Base-by-base conservation (phyloP, 2,329 filamentous ascomycete genomes). In the Alternaria panax region DNA sequence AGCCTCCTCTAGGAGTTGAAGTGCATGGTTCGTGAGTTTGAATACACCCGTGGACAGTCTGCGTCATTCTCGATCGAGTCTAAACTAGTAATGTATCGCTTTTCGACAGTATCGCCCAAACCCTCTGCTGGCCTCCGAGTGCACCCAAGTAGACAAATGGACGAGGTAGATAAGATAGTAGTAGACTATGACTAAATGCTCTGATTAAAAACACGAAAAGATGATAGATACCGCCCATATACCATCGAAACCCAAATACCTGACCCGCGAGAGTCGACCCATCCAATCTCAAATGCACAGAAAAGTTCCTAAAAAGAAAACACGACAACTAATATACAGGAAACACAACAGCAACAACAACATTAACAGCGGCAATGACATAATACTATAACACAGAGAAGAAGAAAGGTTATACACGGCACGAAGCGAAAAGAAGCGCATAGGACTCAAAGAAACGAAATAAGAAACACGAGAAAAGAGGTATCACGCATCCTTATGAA, bases 401-500 rank as follows among this genome's bases (percentile, higher is more conserved):
- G 22, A 18, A 22, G 4, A 3, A 22, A 32, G 4, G 7, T n/a
- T 18, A 20, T 12, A 5, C 18, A 32, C 1, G 14, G 20, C 11
- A 46, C 27, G 43, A 46, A 32, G 43, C 18, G 27, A 30, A 46
- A 46, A 46, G 43, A 22, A 22, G 18, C 36, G 2, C 18, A 6
- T 14, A n/a, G n/a, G 36, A 12, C 36, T 14, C 2, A 7, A 1
- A 16, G 4, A 11, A 46, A 16, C 9, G 14, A 22, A 40, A 40
- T 18, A 32, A 28, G 4, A 27, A 45, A 45, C 16, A 28, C 6
- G 2, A n/a, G n/a, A 48, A 48, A 16, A 22, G 12, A n/a, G 20
- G 7, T 34, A 34, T 46, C 8, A 57, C 6, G 11, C 43, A 36
- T 57, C 36, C 14, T 32, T 48, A 25, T 51, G 52, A n/a, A 73